Conservation (phyloP, 2,329 filamentous ascomycete species). For the Aspergillus felis region DNA sequence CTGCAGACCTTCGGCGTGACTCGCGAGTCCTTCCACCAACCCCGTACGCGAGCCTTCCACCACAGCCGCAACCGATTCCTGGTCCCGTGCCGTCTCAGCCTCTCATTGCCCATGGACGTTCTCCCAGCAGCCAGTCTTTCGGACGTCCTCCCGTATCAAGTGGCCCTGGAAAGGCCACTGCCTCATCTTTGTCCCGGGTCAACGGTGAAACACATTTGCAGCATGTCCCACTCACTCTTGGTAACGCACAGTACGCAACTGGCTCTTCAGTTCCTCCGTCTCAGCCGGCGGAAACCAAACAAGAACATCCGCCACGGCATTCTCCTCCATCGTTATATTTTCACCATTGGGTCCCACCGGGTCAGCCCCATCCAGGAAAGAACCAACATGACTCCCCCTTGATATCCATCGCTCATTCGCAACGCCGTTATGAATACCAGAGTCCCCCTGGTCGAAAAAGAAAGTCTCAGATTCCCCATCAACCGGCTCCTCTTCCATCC, state of each 20-base stretch:
- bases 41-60: conserved; percentile 26
- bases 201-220: conserved; percentile 43
- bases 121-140: conserved; percentile 12
- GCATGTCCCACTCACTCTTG: conserved; percentile 26
- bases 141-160: conserved; percentile 13
- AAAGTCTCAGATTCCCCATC: conserved; percentile 61
- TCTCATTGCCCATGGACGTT: conserved; percentile 13
- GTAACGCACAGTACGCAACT: conserved; percentile 25
- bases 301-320: conserved; percentile 57
- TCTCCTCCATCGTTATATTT: conserved; percentile 79
- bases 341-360: conserved; percentile 87
- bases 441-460: conserved; percentile 76
- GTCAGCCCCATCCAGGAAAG: conserved; percentile 67
- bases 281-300: conserved; percentile 49
- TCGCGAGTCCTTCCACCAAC: conserved; percentile 29
- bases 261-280: conserved; percentile 44
- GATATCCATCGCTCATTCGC: conserved; percentile 44
- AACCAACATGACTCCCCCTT: conserved; percentile 52
- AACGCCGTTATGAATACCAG: conserved; percentile 57
- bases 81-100: conserved; percentile 22
- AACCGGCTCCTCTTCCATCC: conserved; percentile 49
- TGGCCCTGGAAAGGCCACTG: conserved; percentile 13
- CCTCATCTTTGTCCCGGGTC: conserved; percentile 22
- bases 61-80: conserved; percentile 12
- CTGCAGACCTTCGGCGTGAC: conserved; percentile 11